A percentile compares a stretch with the other conserved stretches of the same genome.
phyloP scores from a whole-genome alignment of 345 rosid genomes.

The Euphorbia tirucalli region DNA sequence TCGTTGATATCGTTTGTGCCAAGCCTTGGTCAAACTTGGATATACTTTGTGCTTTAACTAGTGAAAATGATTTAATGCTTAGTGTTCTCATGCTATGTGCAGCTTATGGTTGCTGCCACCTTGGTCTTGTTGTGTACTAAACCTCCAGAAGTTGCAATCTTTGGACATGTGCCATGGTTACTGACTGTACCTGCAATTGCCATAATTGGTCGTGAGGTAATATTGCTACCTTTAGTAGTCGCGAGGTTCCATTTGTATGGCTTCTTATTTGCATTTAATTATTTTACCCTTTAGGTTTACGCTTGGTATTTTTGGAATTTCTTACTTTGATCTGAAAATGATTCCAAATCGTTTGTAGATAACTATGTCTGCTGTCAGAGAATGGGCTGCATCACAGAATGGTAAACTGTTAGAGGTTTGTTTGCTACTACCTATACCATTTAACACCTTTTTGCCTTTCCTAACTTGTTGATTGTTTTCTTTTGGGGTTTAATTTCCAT shows the following conservation, averaged over 20 bases:
- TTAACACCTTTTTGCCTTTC: neutral
- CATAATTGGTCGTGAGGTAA: conserved; percentile 96
- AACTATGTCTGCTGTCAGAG: conserved; percentile 98
- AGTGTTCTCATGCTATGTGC: conserved; percentile 26
- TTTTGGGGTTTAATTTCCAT: neutral
- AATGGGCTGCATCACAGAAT: conserved; percentile 99
- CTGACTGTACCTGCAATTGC: conserved; percentile 83
- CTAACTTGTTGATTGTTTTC: neutral
- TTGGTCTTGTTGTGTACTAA: conserved; percentile 79
- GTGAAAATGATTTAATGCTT: neutral
- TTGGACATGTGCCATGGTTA: conserved; percentile 76
- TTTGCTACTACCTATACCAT: conserved; percentile 2
- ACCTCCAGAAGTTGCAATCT: conserved; percentile 53
- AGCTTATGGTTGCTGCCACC: conserved; percentile 99
- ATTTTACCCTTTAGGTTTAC: neutral
- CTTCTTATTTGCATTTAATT: neutral
- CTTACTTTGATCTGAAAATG: conserved; percentile 9
- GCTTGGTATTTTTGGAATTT: neutral
- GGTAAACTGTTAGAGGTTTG: conserved; percentile 75
- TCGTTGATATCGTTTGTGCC: neutral
- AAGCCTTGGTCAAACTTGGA: neutral
- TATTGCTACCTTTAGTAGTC: neutral
- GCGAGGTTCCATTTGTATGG: neutral
- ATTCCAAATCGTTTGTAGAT: conserved; percentile 50
- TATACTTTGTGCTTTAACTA: neutral